A percentile compares a stretch with the other conserved stretches of the same genome.
Conservation (phyloP, 2,329 filamentous ascomycete species). For the Microsporum canis region DNA sequence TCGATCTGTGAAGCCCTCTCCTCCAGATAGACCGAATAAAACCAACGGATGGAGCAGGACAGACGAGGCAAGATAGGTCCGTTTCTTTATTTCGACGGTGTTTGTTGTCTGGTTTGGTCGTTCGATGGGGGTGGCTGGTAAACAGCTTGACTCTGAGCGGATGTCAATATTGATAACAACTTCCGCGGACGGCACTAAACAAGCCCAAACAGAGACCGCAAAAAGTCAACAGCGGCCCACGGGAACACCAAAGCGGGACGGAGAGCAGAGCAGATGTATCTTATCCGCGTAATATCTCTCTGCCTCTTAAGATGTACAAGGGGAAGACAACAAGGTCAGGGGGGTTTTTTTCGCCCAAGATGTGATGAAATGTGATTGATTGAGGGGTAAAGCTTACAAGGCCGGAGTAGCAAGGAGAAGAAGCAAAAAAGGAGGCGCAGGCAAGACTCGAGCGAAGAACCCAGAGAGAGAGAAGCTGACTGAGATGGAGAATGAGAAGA, state of each 20-base stretch:
- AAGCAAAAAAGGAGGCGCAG: neutral
- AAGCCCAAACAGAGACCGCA: too few species aligned
- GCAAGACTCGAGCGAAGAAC: neutral
- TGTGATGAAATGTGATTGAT: conserved; percentile 3
- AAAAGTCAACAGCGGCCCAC: too few species aligned
- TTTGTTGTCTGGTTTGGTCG: neutral
- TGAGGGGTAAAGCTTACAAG: neutral
- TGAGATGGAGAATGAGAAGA: neutral
- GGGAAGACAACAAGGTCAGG: neutral
- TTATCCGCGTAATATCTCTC: neutral
- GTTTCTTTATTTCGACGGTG: neutral
- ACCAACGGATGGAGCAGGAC: neutral
- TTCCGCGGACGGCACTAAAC: too few species aligned
- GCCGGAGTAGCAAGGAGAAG: neutral
- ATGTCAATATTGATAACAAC: too few species aligned
- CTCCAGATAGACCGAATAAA: neutral
- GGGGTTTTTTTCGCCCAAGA: neutral
- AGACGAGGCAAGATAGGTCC: neutral
- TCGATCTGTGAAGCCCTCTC: neutral
- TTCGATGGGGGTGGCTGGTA: neutral
- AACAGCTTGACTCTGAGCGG: too few species aligned
- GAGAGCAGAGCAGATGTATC: neutral
- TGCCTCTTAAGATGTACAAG: neutral
- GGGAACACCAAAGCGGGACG: neutral
- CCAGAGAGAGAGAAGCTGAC: neutral